phyloP scores from a whole-genome alignment of 805 yeast genomes.

The Komagataella mondaviorum region DNA sequence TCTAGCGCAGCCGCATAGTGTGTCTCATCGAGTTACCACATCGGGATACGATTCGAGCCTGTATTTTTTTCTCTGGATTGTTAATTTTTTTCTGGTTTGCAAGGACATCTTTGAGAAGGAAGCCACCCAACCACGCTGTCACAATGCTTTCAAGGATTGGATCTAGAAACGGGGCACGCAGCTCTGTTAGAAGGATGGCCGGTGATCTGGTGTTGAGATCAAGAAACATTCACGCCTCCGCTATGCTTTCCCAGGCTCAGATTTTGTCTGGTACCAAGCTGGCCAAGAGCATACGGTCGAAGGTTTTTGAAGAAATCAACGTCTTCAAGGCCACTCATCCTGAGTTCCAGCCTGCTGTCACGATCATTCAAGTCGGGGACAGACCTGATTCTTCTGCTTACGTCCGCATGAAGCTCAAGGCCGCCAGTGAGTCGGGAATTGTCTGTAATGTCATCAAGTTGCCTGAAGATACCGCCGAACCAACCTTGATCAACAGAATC shows the following conservation, averaged over 20 bases:
- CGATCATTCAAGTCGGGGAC: conserved; percentile 65
- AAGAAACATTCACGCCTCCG: not conserved
- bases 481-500: conserved; percentile 39
- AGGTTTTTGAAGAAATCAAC: conserved; percentile 26
- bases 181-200: not conserved
- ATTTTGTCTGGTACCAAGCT: conserved; percentile 32
- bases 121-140: not conserved
- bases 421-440: conserved; percentile 60
- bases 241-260: conserved; percentile 8
- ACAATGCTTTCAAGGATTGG: not conserved
- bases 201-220: not conserved
- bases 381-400: conserved; percentile 75
- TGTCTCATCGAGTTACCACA: not conserved
- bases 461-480: conserved; percentile 42
- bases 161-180: not conserved
- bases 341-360: conserved; percentile 48
- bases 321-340: conserved; percentile 29
- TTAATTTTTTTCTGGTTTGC: not conserved
- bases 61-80: not conserved
- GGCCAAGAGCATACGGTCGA: conserved; percentile 28
- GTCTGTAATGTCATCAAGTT: conserved; percentile 46
- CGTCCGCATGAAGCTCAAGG: conserved; percentile 68
- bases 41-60: not conserved
- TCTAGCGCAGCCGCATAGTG: not conserved
- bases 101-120: not conserved